A percentile compares a stretch with the other conserved stretches of the same genome.
phyloP scores from a whole-genome alignment of 2,329 filamentous ascomycete species.

The Aureobasidium uvarum region DNA sequence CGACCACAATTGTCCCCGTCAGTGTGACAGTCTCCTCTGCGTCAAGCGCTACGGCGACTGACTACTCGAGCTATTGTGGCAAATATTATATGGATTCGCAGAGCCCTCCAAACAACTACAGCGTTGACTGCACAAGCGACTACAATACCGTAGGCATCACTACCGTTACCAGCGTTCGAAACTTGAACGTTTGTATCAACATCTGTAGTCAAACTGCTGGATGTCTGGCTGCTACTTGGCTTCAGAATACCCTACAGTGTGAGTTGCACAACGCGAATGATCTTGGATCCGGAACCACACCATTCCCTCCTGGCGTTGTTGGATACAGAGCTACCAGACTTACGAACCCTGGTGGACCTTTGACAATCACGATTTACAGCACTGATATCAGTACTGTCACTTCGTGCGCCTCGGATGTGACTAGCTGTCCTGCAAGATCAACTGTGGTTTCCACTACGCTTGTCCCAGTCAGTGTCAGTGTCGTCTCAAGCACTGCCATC shows the following conservation, averaged over 20 bases:
- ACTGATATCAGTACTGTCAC: constrained; percentile 25
- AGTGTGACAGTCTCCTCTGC: constrained; percentile 7
- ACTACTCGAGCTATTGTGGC: not conserved
- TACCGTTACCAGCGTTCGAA: not conserved
- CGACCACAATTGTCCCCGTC: constrained; percentile 13
- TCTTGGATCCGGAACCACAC: constrained; percentile 13
- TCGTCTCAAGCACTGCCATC: not conserved
- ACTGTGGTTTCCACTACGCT: constrained; percentile 20
- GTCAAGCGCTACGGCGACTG: not conserved
- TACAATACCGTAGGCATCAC: not conserved
- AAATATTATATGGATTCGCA: not conserved
- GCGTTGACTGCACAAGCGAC: constrained; percentile 6
- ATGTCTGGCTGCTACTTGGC: constrained; percentile 7
- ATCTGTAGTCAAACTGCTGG: not conserved
- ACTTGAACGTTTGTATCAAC: constrained; percentile 3
- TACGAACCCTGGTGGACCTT: constrained; percentile 3
- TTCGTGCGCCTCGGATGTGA: constrained; percentile 23
- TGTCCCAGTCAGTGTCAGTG: constrained; percentile 4
- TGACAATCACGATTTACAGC: constrained; percentile 24
- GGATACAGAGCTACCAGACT: constrained; percentile 17
- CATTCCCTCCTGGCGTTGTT: constrained; percentile 2
- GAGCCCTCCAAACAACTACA: not conserved
- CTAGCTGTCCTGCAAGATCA: constrained; percentile 19
- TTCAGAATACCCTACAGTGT: not conserved
- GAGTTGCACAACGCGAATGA: not conserved